A percentile compares a stretch with the other conserved stretches of the same genome.
phyloP scores from a whole-genome alignment of 1,284 basidiomycete genomes.

The Ganoderma lingzhi region DNA sequence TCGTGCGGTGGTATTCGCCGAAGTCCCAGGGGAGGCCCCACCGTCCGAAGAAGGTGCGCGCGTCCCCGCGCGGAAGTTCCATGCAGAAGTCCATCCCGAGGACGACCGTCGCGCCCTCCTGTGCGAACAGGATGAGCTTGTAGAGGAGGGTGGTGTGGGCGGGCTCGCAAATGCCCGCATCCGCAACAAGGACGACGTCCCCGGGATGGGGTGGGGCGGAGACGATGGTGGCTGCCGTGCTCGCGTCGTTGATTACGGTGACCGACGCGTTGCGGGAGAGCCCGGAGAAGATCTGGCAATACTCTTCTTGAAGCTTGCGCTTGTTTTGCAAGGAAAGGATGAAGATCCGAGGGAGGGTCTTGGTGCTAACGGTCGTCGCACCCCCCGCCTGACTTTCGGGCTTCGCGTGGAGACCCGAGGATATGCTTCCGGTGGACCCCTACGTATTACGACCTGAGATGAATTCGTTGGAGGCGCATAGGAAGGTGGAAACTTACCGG shows the following conservation, averaged over 20 bases:
- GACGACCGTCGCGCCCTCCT: slow-evolving; percentile 27
- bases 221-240: slow-evolving; percentile 18
- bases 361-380: background rate
- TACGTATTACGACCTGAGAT: no score
- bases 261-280: slow-evolving; percentile 22
- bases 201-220: slow-evolving; percentile 15
- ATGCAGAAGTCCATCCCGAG: slow-evolving; percentile 30
- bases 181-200: slow-evolving; percentile 28
- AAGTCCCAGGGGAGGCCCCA: slow-evolving; percentile 29
- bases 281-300: slow-evolving; percentile 22
- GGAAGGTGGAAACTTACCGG: background rate
- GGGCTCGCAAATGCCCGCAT: slow-evolving; percentile 20
- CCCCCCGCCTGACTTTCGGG: background rate
- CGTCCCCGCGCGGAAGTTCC: slow-evolving; percentile 6
- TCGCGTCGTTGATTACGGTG: slow-evolving; percentile 7
- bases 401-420: background rate
- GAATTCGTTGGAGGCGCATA: no score
- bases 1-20: slow-evolving; percentile 32
- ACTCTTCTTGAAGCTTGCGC: background rate
- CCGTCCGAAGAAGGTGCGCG: slow-evolving; percentile 12
- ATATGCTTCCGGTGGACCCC: background rate
- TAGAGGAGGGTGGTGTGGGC: background rate
- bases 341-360: background rate
- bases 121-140: slow-evolving; percentile 10
- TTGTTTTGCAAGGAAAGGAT: background rate